Evolutionary conservation across 345 rosid genomes (phyloP).

Genomic region (Tarenaya hassleriana): DNA sequence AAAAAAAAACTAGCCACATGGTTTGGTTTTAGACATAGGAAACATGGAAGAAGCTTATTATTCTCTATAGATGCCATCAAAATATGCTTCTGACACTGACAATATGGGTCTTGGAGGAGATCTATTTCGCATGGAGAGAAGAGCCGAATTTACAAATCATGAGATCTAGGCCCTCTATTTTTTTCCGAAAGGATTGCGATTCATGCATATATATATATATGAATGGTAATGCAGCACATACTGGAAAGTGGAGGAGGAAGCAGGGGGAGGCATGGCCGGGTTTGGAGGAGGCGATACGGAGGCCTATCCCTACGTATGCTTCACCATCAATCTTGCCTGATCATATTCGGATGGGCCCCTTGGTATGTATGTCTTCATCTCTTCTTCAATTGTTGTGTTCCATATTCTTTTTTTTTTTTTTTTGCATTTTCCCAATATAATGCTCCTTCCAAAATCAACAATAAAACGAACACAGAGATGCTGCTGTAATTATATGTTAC

Average conservation of each 20-base stretch:
- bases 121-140: no score
- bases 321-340: slow-evolving; percentile 86
- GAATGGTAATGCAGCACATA: slow-evolving; percentile 58
- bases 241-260: slow-evolving; percentile 95
- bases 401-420: no score
- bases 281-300: slow-evolving; percentile 80
- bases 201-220: neutral
- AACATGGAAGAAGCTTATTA: slow-evolving; percentile 10
- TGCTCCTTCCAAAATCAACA: slow-evolving; percentile 3
- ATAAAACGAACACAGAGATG: no score
- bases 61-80: no score
- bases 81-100: neutral
- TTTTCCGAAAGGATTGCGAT: neutral
- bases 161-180: no score
- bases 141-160: no score
- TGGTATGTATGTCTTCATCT: no score
- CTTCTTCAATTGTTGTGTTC: no score
- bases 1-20: neutral
- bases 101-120: neutral
- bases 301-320: slow-evolving; percentile 75
- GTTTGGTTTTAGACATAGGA: neutral
- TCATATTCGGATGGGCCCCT: neutral
- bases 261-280: slow-evolving; percentile 63
- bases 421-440: slow-evolving; percentile 16
- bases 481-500: slow-evolving; percentile 29